Evolutionary conservation across 129 eudicot species (phyloP).

Genomic region (Sambucus nigra): DNA sequence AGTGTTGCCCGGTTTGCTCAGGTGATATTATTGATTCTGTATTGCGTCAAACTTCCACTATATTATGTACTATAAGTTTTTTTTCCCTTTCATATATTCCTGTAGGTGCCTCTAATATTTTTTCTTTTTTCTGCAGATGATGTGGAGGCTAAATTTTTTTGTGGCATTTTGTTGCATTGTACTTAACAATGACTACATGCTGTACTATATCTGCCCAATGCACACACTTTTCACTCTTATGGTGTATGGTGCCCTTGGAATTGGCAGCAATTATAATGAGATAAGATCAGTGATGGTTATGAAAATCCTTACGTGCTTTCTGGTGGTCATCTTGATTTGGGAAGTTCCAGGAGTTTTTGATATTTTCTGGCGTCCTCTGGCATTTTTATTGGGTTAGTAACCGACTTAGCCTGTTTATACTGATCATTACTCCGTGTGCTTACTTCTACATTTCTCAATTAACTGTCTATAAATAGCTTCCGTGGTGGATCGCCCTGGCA

Average conservation of each 20-base stretch:
- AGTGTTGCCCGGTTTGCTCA: constrained; percentile 78
- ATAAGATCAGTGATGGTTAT: constrained; percentile 67
- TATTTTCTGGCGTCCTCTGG: constrained; percentile 64
- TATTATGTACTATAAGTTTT: neutral
- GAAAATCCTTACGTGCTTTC: constrained; percentile 58
- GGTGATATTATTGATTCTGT: constrained; percentile 27
- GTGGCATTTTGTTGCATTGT: constrained; percentile 78
- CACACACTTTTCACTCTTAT: constrained; percentile 88
- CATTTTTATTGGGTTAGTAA: constrained; percentile 55
- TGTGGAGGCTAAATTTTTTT: constrained; percentile 96
- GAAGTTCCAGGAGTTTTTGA: constrained; percentile 89
- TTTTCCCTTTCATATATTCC: neutral
- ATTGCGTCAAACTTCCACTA: neutral
- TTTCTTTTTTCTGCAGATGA: constrained; percentile 59
- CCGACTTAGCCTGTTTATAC: neutral
- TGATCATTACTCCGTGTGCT: neutral
- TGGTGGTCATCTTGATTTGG: constrained; percentile 75
- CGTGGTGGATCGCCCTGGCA: too few species aligned
- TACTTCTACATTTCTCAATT: too few species aligned
- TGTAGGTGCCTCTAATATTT: constrained; percentile 10
- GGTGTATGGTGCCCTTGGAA: constrained; percentile 96
- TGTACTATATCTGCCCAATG: constrained; percentile 93
- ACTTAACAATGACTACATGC: constrained; percentile 90
- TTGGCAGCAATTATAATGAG: constrained; percentile 80
- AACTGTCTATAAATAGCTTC: too few species aligned